Base-by-base conservation (phyloP, 805 yeast species). In the Yarrowia hollandica region DNA sequence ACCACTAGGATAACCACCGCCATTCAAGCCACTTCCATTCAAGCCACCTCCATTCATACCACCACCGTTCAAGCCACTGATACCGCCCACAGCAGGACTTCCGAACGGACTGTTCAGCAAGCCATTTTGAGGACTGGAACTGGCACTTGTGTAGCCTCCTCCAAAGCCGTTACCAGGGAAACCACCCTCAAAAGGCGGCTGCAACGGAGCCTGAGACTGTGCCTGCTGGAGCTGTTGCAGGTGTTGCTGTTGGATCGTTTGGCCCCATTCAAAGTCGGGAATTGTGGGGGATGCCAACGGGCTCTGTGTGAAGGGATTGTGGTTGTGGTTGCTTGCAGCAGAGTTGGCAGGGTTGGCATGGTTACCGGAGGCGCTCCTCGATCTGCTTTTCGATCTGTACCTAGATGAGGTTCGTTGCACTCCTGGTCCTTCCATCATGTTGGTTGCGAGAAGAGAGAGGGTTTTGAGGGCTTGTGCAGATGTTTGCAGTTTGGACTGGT, bases 181-280 rank as follows among this genome's bases (percentile, higher is more conserved):
- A n/a, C 34, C 16, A 1, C 34, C 23, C 12, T 42, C 35, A n/a
- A 44, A 44, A 3, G 52, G 52, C 6, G 52, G 52, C 16, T 44
- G 52, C 26, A 44, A 8, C 9, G 52, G 52, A 12, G 52, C 52
- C 52, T 44, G 34, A 4, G 14, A 4, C 35, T 44, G 52, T 2
- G 26, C 35, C 15, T 44, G 35, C 26, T 44, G 35, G 11, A 44
- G 52, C 35, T 44, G 52, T 26, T 44, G 52, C 10, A 44, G 9
- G 16, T 44, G 52, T 26, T 44, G 52, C 19, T 44, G 34, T 18
- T 44, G 52, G 16, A 44, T 33, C 6, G 21, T 11, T 14, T 48
- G 39, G 12, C 39, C 55, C 55, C 55, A 48, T 3, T 48, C 55
- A 33, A 48, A 48, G 38, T 48, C 55, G 4, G 55, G 55, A 11